Conservation (phyloP, 805 yeast genomes). For the Metschnikowia cerradonensis region DNA sequence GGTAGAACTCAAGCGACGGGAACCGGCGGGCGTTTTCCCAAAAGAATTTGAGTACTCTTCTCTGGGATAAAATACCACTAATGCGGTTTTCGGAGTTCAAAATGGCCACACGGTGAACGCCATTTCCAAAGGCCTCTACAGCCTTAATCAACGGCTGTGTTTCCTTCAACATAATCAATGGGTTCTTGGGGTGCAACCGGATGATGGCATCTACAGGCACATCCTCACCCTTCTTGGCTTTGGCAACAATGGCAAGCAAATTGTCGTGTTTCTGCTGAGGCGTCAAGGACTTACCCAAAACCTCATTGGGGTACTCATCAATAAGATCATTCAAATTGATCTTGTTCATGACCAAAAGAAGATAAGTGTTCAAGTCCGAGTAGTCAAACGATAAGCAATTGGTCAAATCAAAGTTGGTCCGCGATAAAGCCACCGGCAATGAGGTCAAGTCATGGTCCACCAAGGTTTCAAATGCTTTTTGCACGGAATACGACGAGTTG, state of each 20-base stretch:
- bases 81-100: constrained; percentile 44
- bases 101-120: constrained; percentile 92
- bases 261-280: constrained; percentile 33
- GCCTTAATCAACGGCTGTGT: constrained; percentile 65
- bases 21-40: constrained; percentile 94
- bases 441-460: constrained; percentile 73
- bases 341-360: constrained; percentile 79
- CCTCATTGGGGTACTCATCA: constrained; percentile 24
- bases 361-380: constrained; percentile 82
- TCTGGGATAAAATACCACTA: constrained; percentile 84
- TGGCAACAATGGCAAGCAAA: constrained; percentile 41
- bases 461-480: constrained; percentile 80
- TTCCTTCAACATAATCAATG: constrained; percentile 75
- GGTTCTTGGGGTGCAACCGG: constrained; percentile 80
- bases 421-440: constrained; percentile 58
- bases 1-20: constrained; percentile 71
- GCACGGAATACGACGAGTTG: constrained; percentile 67
- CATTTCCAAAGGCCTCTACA: constrained; percentile 85
- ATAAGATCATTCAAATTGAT: constrained; percentile 37
- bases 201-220: constrained; percentile 90
- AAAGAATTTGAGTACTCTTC: constrained; percentile 75
- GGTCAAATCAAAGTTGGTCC: constrained; percentile 40
- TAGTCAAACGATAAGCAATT: constrained; percentile 87
- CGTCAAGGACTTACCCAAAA: constrained; percentile 19
- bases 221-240: constrained; percentile 81